A percentile compares a stretch with the other conserved stretches of the same genome.
Evolutionary conservation across 257 asterid genomes (phyloP).

Genomic region (Solanum sitiens): DNA sequence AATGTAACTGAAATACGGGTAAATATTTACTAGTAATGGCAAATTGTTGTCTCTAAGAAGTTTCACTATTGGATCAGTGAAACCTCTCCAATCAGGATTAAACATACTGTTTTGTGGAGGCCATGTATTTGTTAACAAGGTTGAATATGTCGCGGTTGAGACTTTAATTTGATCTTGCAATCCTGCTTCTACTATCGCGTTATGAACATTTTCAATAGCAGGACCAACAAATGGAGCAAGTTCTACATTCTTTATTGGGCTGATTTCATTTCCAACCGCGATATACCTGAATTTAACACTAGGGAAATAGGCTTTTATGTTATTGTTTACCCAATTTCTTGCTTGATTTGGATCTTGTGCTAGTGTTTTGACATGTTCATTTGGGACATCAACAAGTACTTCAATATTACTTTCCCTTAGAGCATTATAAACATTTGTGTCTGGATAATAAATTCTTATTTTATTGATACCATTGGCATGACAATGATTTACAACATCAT

Average conservation of each 20-base stretch:
- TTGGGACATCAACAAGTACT: constrained; percentile 27
- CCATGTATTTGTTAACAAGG: constrained; percentile 4
- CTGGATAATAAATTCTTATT: constrained; percentile 36
- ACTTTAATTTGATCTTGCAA: constrained; percentile 17
- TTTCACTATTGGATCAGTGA: constrained; percentile 11
- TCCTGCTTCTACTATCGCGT: background rate
- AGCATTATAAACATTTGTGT: constrained; percentile 19
- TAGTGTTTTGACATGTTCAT: constrained; percentile 19
- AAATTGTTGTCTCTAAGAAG: constrained; percentile 2
- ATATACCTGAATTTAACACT: constrained; percentile 22
- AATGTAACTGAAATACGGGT: constrained; percentile 27
- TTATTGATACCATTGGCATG: constrained; percentile 22
- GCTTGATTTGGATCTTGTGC: constrained; percentile 21
- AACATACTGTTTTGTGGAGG: constrained; percentile 20
- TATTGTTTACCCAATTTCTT: constrained; percentile 15
- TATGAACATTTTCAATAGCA: constrained; percentile 22
- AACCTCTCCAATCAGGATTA: background rate
- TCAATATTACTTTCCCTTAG: constrained; percentile 24
- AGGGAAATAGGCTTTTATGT: constrained; percentile 15
- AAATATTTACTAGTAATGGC: constrained; percentile 25
- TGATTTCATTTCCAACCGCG: constrained; percentile 37
- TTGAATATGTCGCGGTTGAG: constrained; percentile 20
- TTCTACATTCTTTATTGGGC: background rate
- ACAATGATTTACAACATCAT: constrained; percentile 16
- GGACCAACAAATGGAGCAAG: constrained; percentile 13